These are phyloP conservation scores for Wickerhamiella galacta DNA, from an alignment of 805 yeast species.

Conservation along the genomic window DNA sequence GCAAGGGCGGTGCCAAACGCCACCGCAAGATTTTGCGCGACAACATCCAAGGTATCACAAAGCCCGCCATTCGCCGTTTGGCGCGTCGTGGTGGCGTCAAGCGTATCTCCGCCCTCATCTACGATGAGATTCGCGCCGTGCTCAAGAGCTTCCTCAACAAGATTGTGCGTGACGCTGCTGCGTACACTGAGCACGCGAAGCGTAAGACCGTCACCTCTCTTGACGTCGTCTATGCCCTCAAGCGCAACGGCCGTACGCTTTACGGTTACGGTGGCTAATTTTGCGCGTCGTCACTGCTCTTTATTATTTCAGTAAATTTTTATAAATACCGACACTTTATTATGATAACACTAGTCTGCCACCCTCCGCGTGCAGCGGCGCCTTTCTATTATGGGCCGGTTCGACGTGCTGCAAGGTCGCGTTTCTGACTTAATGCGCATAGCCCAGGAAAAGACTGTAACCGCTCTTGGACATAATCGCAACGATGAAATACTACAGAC, in stretches of 20 bases:
- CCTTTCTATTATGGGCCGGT: too few relatives aligned
- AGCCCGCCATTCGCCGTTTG: conserved; percentile 99
- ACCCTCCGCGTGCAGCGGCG: too few relatives aligned
- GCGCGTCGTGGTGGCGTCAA: conserved; percentile 99
- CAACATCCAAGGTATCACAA: conserved; percentile 98
- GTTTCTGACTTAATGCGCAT: too few relatives aligned
- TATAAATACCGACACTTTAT: too few relatives aligned
- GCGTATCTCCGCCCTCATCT: conserved; percentile 97
- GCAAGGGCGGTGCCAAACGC: conserved; percentile 99
- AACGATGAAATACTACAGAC: too few relatives aligned
- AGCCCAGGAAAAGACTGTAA: too few relatives aligned
- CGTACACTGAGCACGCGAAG: conserved; percentile 99
- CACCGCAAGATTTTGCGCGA: conserved; percentile 99
- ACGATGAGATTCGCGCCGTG: conserved; percentile 97
- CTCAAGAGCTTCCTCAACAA: conserved; percentile 89
- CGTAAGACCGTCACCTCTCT: conserved; percentile 98
- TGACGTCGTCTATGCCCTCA: conserved; percentile 96
- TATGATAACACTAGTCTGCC: too few relatives aligned
- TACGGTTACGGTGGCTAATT: conserved; percentile 99
- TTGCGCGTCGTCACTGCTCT: too few relatives aligned
- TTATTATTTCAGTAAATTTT: too few relatives aligned
- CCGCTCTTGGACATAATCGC: too few relatives aligned
- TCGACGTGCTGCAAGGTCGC: too few relatives aligned
- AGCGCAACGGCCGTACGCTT: conserved; percentile 99
- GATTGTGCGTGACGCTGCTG: conserved; percentile 97